These are phyloP conservation scores for Juncus inflexus DNA, from an alignment of 176 grass and related monocot species.

Conservation along the genomic window DNA sequence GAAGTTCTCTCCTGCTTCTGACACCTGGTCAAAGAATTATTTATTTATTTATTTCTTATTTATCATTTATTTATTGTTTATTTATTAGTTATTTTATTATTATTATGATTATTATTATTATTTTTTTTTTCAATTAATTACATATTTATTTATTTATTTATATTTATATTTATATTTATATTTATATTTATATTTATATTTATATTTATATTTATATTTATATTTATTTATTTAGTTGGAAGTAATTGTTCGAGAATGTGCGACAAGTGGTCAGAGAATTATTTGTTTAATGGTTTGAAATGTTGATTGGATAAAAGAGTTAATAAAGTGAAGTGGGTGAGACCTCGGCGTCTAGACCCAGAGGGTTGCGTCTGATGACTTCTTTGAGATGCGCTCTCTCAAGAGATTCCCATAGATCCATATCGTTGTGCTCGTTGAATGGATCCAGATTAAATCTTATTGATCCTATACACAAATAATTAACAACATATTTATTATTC, in stretches of 20 bases:
- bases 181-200: too few relatives aligned
- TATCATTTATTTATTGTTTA: background rate
- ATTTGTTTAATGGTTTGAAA: too few relatives aligned
- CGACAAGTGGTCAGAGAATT: too few relatives aligned
- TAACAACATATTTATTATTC: too few relatives aligned
- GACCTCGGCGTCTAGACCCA: constrained; percentile 94
- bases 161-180: too few relatives aligned
- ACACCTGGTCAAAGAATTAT: constrained; percentile 45
- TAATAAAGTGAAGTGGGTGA: background rate
- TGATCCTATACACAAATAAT: constrained; percentile 54
- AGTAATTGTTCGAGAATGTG: too few relatives aligned
- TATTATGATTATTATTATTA: too few relatives aligned
- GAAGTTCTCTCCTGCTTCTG: constrained; percentile 96
- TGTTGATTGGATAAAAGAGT: too few relatives aligned
- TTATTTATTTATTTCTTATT: background rate
- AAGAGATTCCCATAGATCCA: constrained; percentile 93
- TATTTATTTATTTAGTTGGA: constrained; percentile 17
- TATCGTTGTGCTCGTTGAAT: constrained; percentile 95
- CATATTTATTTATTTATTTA: too few relatives aligned
- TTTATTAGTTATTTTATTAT: too few relatives aligned
- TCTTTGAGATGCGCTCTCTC: constrained; percentile 99
- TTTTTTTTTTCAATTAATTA: too few relatives aligned
- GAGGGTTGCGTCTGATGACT: constrained; percentile 73
- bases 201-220: too few relatives aligned
- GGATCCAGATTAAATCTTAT: constrained; percentile 98